These are phyloP conservation scores for Colletotrichum coccodes DNA, from an alignment of 2,329 filamentous ascomycete species.

Conservation along the genomic window DNA sequence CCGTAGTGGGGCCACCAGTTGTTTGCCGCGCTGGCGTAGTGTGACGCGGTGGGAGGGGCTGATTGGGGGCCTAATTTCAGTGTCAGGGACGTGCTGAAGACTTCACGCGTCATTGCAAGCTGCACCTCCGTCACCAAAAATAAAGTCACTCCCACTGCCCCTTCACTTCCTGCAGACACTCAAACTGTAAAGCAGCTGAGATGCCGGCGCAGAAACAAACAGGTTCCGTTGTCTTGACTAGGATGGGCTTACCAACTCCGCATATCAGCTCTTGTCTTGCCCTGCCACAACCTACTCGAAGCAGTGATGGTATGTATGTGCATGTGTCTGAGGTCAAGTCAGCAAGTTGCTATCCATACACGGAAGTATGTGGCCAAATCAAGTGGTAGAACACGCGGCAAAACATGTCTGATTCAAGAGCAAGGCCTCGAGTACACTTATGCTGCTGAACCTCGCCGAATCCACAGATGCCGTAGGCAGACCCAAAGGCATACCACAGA, in stretches of 20 bases:
- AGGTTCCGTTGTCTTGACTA: not conserved
- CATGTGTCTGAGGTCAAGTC: not conserved
- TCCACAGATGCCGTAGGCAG: not conserved
- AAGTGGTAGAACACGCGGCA: not conserved
- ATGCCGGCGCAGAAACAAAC: constrained; percentile 13
- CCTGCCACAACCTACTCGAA: not conserved
- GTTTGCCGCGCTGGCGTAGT: constrained; percentile 2
- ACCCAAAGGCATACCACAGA: not conserved
- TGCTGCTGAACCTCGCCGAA: not conserved
- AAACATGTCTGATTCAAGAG: not conserved
- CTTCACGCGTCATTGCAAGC: constrained; percentile 2
- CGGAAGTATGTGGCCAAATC: not conserved
- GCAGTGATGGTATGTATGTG: not conserved
- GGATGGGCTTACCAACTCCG: constrained; percentile 5
- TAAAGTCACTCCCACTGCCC: constrained; percentile 6
- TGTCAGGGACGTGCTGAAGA: constrained; percentile 22
- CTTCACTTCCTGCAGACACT: constrained; percentile 7
- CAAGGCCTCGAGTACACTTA: not conserved
- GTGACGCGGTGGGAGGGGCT: constrained; percentile 20
- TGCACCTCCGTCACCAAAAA: not conserved
- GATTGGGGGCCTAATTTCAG: constrained; percentile 14
- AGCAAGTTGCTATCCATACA: not conserved
- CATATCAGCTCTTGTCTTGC: not conserved
- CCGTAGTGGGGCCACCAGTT: constrained; percentile 4
- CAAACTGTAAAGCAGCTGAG: constrained; percentile 29